Evolutionary conservation across 2,329 filamentous ascomycete species (phyloP).

Genomic region (Chrysoporthe cubensis): DNA sequence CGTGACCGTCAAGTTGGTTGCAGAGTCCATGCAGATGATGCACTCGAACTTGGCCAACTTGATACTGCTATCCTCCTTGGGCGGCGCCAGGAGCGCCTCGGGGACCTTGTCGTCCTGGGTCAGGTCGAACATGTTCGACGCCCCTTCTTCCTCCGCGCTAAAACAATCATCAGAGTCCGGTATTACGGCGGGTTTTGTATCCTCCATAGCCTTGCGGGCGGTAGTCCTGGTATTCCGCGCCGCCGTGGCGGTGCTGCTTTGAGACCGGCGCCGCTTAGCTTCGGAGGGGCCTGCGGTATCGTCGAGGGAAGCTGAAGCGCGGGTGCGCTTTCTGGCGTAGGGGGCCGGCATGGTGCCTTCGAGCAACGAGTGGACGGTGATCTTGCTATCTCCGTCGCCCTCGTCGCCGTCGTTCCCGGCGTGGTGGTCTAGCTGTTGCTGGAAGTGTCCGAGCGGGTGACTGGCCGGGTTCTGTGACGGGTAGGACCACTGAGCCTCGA

Average conservation of each 20-base stretch:
- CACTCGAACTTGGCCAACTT: conserved; percentile 65
- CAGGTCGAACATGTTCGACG: conserved; percentile 44
- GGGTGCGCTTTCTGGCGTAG: conserved; percentile 29
- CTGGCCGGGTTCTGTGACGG: not conserved
- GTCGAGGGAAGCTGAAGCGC: conserved; percentile 15
- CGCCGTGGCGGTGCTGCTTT: conserved; percentile 11
- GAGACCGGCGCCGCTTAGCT: conserved; percentile 18
- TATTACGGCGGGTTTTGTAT: not conserved
- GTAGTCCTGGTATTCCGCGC: conserved; percentile 1
- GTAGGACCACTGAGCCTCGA: not conserved
- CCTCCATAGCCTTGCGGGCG: not conserved
- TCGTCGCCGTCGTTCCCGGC: conserved; percentile 6
- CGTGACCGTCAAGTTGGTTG: conserved; percentile 61
- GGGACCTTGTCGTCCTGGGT: conserved; percentile 48
- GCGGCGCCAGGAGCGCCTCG: conserved; percentile 45
- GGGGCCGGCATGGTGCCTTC: conserved; percentile 23
- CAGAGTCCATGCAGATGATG: conserved; percentile 70
- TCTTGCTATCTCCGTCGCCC: conserved; percentile 3
- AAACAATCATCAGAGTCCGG: conserved; percentile 33
- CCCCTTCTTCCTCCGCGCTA: conserved; percentile 34
- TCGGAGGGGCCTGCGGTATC: conserved; percentile 20
- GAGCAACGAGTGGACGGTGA: conserved; percentile 2
- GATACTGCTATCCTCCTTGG: conserved; percentile 51
- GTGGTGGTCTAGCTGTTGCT: conserved; percentile 3
- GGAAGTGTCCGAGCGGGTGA: not conserved